Evolutionary conservation across 805 yeast species (phyloP).

Genomic region (Hemisphaericaspora nanyangensis): DNA sequence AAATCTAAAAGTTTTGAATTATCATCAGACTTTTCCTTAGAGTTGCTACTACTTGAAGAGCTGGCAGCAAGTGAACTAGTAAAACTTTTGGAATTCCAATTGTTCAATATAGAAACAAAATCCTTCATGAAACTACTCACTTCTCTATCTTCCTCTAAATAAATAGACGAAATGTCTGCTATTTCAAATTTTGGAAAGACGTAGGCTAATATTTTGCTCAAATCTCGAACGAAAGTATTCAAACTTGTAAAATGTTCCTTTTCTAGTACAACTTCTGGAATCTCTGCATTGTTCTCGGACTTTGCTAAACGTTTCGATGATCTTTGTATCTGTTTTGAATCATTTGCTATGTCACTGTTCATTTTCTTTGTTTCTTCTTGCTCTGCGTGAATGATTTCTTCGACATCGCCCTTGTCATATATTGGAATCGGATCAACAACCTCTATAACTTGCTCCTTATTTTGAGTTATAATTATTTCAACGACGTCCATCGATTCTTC

Average conservation of each 20-base stretch:
- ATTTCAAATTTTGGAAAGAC: slow-evolving; percentile 9
- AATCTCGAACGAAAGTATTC: slow-evolving; percentile 12
- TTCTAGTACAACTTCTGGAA: slow-evolving; percentile 20
- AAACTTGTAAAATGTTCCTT: slow-evolving; percentile 24
- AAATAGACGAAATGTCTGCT: slow-evolving; percentile 11
- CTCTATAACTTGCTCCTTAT: slow-evolving; percentile 13
- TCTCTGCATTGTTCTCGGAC: slow-evolving; percentile 9
- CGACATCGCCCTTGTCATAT: slow-evolving; percentile 19
- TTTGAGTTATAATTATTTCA: slow-evolving; percentile 13
- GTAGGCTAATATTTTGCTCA: slow-evolving; percentile 9
- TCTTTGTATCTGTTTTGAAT: slow-evolving; percentile 28
- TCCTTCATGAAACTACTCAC: slow-evolving; percentile 15
- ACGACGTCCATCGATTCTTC: slow-evolving; percentile 47
- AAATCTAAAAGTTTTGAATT: slow-evolving; percentile 32
- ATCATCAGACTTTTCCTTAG: slow-evolving; percentile 20
- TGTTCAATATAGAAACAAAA: slow-evolving; percentile 20
- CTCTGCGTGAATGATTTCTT: slow-evolving; percentile 8
- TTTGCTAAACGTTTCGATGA: slow-evolving; percentile 31
- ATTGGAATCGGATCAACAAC: slow-evolving; percentile 4
- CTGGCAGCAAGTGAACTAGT: background rate
- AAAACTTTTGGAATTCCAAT: slow-evolving; percentile 20
- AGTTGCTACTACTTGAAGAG: background rate
- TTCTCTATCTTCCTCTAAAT: slow-evolving; percentile 10
- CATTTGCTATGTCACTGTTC: slow-evolving; percentile 16
- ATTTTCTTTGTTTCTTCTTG: slow-evolving; percentile 1